Base-by-base conservation (phyloP, 345 rosid species). In the Lepidium sativum region DNA sequence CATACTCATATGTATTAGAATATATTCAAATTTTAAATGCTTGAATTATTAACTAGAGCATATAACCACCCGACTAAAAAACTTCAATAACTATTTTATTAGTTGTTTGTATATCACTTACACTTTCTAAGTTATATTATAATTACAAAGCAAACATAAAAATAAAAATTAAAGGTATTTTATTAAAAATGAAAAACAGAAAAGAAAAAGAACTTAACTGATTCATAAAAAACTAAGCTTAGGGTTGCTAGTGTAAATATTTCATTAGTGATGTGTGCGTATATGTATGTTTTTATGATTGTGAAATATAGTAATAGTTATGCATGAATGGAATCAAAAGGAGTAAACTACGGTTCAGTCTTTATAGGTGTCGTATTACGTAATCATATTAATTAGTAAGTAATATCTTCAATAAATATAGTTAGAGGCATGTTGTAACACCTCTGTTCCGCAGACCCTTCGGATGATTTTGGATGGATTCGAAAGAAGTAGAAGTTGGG, bases 361-460 rank as follows among this genome's bases (percentile, higher is more conserved):
- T 49, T 53, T 44, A 25, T 45, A 60, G 41, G 57, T 47, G 65
- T n/a, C n/a, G n/a, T 58, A 58, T n/a, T 35, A 27, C 45, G 47
- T 17, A 31, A 27, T 27, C 1, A 42, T 14, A 25, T 16, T 58
- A 40, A 49, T 41, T 27, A 39, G 3, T n/a, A n/a, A n/a, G n/a
- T 40, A 6, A 16, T 48, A 50, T 9, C 11, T 37, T 49, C 37
- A 11, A 14, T 14, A n/a, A n/a, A 48, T 35, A 63, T 70, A 25
- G 20, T 17, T 21, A 55, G 41, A 39, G 75, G 70, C 65, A 56
- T 64, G 70, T 57, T n/a, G n/a, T n/a, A n/a, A n/a, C n/a, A n/a
- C n/a, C n/a, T n/a, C n/a, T n/a, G n/a, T n/a, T n/a, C n/a, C n/a
- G n/a, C n/a, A n/a, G n/a, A n/a, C n/a, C n/a, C n/a, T n/a, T n/a